phyloP scores from a whole-genome alignment of 208 protist genomes.

The Phytomonas sp. region DNA sequence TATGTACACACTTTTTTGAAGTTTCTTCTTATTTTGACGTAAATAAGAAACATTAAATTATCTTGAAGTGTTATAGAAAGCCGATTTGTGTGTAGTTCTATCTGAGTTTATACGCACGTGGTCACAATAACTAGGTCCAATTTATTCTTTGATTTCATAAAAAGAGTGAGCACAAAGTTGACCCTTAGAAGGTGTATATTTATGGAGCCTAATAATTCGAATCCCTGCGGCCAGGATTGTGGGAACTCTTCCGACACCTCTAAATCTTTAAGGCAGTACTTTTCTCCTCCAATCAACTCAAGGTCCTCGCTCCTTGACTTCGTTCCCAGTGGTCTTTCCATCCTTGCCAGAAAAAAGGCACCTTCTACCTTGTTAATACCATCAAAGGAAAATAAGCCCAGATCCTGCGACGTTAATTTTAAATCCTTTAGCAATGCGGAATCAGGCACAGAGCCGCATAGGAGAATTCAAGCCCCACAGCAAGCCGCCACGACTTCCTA shows the following conservation, averaged over 20 bases:
- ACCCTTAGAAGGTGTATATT: neutral
- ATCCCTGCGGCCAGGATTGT: neutral
- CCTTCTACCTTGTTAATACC: constrained; percentile 1
- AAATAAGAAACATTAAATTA: neutral
- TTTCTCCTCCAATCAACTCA: neutral
- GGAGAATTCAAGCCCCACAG: neutral
- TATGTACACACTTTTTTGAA: neutral
- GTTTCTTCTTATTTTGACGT: constrained; percentile 9
- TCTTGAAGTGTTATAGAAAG: neutral
- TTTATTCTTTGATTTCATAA: neutral
- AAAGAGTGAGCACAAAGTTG: neutral
- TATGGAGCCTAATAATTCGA: neutral
- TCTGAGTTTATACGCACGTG: neutral
- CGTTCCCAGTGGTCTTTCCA: neutral
- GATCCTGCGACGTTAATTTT: neutral
- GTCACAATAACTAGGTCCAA: neutral
- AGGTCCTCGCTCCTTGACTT: neutral
- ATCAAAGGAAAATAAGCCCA: neutral
- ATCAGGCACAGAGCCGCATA: neutral
- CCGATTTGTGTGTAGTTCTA: neutral
- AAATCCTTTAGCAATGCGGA: neutral
- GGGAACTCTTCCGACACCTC: neutral
- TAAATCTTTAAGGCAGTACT: neutral
- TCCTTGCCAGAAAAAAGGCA: neutral
- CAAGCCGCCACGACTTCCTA: constrained; percentile 24